Evolutionary conservation across 805 yeast species (phyloP).

Genomic region (Cyberlindnera mrakii): DNA sequence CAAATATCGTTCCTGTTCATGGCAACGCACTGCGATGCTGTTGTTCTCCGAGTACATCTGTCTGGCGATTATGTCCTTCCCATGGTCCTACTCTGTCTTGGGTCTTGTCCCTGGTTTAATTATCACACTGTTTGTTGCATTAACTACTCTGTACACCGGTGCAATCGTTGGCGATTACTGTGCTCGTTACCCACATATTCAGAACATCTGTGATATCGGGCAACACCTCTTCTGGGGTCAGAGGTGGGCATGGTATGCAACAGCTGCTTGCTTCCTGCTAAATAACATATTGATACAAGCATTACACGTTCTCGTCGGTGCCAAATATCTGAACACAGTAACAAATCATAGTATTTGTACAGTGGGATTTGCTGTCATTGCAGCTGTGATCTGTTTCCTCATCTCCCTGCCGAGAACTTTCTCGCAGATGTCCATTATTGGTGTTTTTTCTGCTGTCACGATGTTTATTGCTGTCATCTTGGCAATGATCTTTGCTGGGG

Average conservation of each 20-base stretch:
- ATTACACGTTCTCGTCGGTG: slow-evolving; percentile 54
- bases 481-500: slow-evolving; percentile 47
- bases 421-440: slow-evolving; percentile 44
- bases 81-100: slow-evolving; percentile 56
- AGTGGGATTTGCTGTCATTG: slow-evolving; percentile 44
- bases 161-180: slow-evolving; percentile 49
- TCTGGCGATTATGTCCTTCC: slow-evolving; percentile 59
- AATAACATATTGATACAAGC: slow-evolving; percentile 56
- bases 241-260: slow-evolving; percentile 48
- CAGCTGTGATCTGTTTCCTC: slow-evolving; percentile 42
- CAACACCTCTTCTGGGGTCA: slow-evolving; percentile 47
- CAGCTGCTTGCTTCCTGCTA: slow-evolving; percentile 46
- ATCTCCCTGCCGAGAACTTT: slow-evolving; percentile 54
- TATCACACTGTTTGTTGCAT: slow-evolving; percentile 44
- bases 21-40: slow-evolving; percentile 57
- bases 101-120: slow-evolving; percentile 56
- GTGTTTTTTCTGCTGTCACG: slow-evolving; percentile 47
- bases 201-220: slow-evolving; percentile 54
- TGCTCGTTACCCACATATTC: slow-evolving; percentile 44
- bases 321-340: slow-evolving; percentile 52
- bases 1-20: slow-evolving; percentile 46
- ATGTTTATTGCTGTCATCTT: slow-evolving; percentile 52
- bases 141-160: slow-evolving; percentile 50
- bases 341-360: slow-evolving; percentile 44
- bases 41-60: slow-evolving; percentile 56